These are phyloP conservation scores for Abrus pulchellus DNA, from an alignment of 306 rosid genomes.

Conservation along the genomic window DNA sequence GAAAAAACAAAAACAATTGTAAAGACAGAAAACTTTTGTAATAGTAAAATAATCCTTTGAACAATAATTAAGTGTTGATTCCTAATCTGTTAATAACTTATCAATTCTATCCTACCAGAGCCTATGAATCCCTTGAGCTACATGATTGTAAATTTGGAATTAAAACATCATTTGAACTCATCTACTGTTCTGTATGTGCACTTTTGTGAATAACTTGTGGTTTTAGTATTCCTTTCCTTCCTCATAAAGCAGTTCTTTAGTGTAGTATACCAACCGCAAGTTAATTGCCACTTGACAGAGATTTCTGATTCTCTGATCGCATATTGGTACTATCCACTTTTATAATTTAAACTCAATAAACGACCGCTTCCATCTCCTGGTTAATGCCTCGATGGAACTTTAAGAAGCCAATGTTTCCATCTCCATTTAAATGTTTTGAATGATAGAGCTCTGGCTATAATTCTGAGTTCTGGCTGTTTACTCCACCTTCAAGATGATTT, in stretches of 20 bases:
- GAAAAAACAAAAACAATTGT: neutral
- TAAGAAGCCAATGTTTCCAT: neutral
- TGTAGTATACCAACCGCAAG: neutral
- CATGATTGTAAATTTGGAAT: neutral
- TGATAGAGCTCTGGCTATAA: slow-evolving; percentile 13
- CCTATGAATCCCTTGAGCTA: slow-evolving; percentile 1
- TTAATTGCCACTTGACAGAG: slow-evolving; percentile 6
- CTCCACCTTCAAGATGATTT: slow-evolving; percentile 1
- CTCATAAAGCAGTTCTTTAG: slow-evolving; percentile 31
- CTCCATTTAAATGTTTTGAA: slow-evolving; percentile 2
- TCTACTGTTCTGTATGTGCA: slow-evolving; percentile 3
- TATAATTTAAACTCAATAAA: neutral
- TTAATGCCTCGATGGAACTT: slow-evolving; percentile 7
- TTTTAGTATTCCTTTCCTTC: slow-evolving; percentile 37
- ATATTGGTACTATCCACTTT: neutral
- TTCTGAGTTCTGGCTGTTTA: slow-evolving; percentile 6
- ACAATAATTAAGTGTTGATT: slow-evolving; percentile 18
- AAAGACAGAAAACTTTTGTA: slow-evolving; percentile 10
- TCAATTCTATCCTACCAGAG: slow-evolving; percentile 14
- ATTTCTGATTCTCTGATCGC: slow-evolving; percentile 35
- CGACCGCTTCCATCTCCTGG: slow-evolving; percentile 6
- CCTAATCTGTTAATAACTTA: slow-evolving; percentile 24
- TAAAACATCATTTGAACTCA: neutral
- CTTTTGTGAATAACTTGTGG: slow-evolving; percentile 22
- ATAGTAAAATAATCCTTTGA: slow-evolving; percentile 7